Base-by-base conservation (phyloP, 179 eudicot species). In the Spergularia azorica region DNA sequence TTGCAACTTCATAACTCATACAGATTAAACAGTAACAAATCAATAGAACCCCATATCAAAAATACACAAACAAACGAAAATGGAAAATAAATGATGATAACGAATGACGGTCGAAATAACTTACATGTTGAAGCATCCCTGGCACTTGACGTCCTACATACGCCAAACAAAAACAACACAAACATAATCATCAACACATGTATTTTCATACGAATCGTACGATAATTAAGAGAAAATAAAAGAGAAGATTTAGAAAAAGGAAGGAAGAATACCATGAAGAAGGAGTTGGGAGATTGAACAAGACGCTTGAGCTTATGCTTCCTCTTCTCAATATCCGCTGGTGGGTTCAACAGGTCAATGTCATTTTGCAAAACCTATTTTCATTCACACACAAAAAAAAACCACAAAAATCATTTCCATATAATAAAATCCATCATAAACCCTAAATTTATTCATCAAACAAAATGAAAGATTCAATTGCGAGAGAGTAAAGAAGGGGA, bases 271-370 rank as follows among this genome's bases (percentile, higher is more conserved):
- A 82, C 84, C 84, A 82, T 82, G 83, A 86, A 83, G 76, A 86
- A 83, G 14, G 88, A 86, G 78, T 86, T 83, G 4, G 88, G 88
- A 0, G 85, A 81, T 50, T 83, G 88, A 4, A 83, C 86, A 70
- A 86, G 83, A 65, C 88, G 86, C 85, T 86, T 86, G 51, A 86
- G 88, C 76, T 86, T 86, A 71, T 86, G 88, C 86, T 86, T 86
- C 78, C 71, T 79, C 86, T 81, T 86, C 85, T 86, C 88, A 60
- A 86, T 71, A 60, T 83, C 88, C 7, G 81, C 77, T 9, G 88
- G 85, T 63, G 88, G 88, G 84, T 83, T 79, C 82, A 86, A 75
- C 79, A 78, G n/a, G n/a, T 86, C 88, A 9, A 86, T 77, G 62
- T 86, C 88, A 55, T 86, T 86, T 66, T 84, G 86, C 20, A 83